These are phyloP conservation scores for Plasmodium malariae DNA, from an alignment of 169 alveolate genomes.

Conservation along the genomic window DNA sequence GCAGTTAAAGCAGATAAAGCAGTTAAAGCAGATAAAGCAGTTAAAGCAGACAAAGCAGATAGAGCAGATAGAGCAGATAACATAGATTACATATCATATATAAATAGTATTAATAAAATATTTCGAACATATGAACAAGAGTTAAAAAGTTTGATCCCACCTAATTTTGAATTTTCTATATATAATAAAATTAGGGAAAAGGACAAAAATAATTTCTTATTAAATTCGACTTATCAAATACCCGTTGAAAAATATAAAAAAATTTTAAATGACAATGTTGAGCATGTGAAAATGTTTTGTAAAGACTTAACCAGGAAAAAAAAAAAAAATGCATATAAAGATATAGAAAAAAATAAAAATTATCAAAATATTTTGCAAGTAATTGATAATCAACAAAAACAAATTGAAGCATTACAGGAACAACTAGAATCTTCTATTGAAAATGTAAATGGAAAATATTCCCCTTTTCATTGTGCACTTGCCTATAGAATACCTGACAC, in stretches of 20 bases:
- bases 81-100: conserved; percentile 22
- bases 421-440: conserved; percentile 54
- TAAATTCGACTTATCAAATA: conserved; percentile 12
- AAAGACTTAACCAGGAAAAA: conserved; percentile 73
- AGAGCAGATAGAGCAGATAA: background rate
- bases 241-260: conserved; percentile 50
- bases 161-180: conserved; percentile 18
- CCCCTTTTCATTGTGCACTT: conserved; percentile 81
- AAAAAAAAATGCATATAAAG: conserved; percentile 29
- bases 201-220: background rate
- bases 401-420: conserved; percentile 79
- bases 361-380: conserved; percentile 76
- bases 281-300: conserved; percentile 58
- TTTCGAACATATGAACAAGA: conserved; percentile 17
- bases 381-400: conserved; percentile 82
- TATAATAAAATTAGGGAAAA: conserved; percentile 18
- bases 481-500: conserved; percentile 86
- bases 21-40: too few species aligned
- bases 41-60: too few species aligned
- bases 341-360: conserved; percentile 42
- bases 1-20: background rate
- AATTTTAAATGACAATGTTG: conserved; percentile 75
- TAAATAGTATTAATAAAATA: conserved; percentile 26
- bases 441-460: conserved; percentile 62
- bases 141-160: conserved; percentile 16